Percentiles rank a stretch among this genome's conserved stretches.
phyloP scores from a whole-genome alignment of 306 rosid species.

The Cyclanthera cordifolia region DNA sequence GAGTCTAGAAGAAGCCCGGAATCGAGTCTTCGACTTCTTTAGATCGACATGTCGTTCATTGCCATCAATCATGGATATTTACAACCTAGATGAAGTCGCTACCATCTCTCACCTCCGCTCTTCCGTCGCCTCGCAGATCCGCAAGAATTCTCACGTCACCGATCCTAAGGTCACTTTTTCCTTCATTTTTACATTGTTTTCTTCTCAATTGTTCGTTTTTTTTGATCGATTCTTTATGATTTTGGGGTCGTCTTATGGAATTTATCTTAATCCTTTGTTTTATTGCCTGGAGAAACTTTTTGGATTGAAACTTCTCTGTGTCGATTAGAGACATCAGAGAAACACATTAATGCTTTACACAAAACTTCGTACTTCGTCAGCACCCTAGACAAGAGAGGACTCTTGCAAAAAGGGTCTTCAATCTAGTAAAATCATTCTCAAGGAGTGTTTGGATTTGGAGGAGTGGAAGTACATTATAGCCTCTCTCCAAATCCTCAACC shows the following conservation, averaged over 20 bases:
- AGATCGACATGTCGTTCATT: slow-evolving; percentile 61
- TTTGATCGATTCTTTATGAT: background rate
- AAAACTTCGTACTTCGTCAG: no score
- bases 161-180: slow-evolving; percentile 51
- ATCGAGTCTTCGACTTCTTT: slow-evolving; percentile 72
- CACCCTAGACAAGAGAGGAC: no score
- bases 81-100: slow-evolving; percentile 59
- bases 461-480: no score
- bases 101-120: slow-evolving; percentile 65
- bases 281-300: background rate
- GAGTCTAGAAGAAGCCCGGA: slow-evolving; percentile 66
- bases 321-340: background rate
- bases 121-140: slow-evolving; percentile 65
- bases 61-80: slow-evolving; percentile 65
- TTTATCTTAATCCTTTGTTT: background rate
- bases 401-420: no score
- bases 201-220: background rate
- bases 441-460: no score
- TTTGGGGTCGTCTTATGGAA: background rate
- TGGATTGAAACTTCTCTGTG: background rate
- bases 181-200: background rate
- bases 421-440: no score
- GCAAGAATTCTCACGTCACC: slow-evolving; percentile 49
- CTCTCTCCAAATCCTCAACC: no score
- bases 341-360: no score